Base-by-base conservation (phyloP, 2,329 filamentous ascomycete genomes). In the Lecanicillium sp. region DNA sequence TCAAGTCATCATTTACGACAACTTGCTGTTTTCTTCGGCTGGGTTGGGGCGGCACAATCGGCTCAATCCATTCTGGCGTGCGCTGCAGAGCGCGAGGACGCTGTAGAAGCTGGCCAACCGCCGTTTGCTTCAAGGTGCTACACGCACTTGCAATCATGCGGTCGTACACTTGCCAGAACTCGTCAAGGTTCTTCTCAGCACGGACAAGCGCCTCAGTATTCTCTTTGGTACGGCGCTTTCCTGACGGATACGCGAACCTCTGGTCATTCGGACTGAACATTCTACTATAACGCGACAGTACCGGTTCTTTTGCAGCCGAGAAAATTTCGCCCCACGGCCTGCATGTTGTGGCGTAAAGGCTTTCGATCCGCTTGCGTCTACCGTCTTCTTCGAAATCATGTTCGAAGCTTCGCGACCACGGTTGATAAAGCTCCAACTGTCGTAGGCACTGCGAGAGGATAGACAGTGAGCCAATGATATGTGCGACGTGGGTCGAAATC, bases 21-120 rank as follows among this genome's bases (percentile, higher is more conserved):
- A 36, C 26, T n/a, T n/a, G n/a, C n/a, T n/a, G n/a, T n/a, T n/a
- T n/a, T n/a, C n/a, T n/a, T n/a, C n/a, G n/a, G n/a, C n/a, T n/a
- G n/a, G n/a, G n/a, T n/a, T n/a, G n/a, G n/a, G 29, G 11, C 19
- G 29, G 21, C 15, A 53, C 35, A 7, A 55, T 33, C 0, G 66
- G 64, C 44, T 74, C 69, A 23, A 66, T 54, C 73, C 75, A 79
- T 11, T 68, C 63, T 1, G 68, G 62, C 0, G 74, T 80, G n/a
- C 77, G 66, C 24, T 69, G 67, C 6, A 79, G 54, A 1, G 52
- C 55, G 4, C 69, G 67, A 0, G 52, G 38, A 24, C 66, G 58
- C 0, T 60, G 60, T 4, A 72, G 54, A 0, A 71, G 49, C 1
- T 52, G 49, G 8, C 55, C 20, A 2, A 62, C 15, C 32, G 63